Evolutionary conservation across 2,329 filamentous ascomycete species (phyloP).

Genomic region (Orbilia quercus): DNA sequence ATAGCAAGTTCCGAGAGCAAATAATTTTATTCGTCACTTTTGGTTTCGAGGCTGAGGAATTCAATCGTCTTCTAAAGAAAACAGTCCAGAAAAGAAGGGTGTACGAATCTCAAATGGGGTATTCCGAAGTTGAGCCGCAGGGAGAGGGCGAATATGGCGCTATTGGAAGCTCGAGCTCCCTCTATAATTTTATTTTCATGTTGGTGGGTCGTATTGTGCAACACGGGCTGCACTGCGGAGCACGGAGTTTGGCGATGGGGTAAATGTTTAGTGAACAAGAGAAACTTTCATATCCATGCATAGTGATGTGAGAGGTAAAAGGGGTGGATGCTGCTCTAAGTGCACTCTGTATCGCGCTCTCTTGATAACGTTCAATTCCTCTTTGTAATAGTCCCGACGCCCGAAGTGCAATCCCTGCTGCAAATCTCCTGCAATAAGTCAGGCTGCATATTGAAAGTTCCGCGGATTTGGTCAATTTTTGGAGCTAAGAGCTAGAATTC

Average conservation of each 20-base stretch:
- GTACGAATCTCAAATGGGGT: slow-evolving; percentile 36
- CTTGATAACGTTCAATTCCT: slow-evolving; percentile 29
- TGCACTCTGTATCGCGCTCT: slow-evolving; percentile 31
- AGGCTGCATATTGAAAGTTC: slow-evolving; percentile 53
- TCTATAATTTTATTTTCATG: slow-evolving; percentile 28
- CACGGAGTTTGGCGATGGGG: slow-evolving; percentile 57
- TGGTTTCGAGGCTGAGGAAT: too few species aligned
- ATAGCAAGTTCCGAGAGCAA: slow-evolving; percentile 8
- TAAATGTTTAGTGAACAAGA: slow-evolving; percentile 56
- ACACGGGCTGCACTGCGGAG: slow-evolving; percentile 53
- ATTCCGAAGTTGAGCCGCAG: slow-evolving; percentile 57
- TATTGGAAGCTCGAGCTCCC: slow-evolving; percentile 26
- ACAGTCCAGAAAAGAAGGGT: neutral
- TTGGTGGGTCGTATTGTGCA: slow-evolving; percentile 56
- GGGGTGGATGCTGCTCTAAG: too few species aligned
- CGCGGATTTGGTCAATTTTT: slow-evolving; percentile 47
- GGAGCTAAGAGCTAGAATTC: slow-evolving; percentile 3
- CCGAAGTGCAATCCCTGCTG: slow-evolving; percentile 45
- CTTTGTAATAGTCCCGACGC: slow-evolving; percentile 35
- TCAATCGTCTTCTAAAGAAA: slow-evolving; percentile 2
- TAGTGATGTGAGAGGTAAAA: slow-evolving; percentile 36
- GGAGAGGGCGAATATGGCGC: slow-evolving; percentile 35
- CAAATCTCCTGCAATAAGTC: slow-evolving; percentile 57
- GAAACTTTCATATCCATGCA: slow-evolving; percentile 35
- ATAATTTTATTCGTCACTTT: too few species aligned